A percentile compares a stretch with the other conserved stretches of the same genome.
Conservation (phyloP, 176 grass and related monocot species). For the Juncus effusus region DNA sequence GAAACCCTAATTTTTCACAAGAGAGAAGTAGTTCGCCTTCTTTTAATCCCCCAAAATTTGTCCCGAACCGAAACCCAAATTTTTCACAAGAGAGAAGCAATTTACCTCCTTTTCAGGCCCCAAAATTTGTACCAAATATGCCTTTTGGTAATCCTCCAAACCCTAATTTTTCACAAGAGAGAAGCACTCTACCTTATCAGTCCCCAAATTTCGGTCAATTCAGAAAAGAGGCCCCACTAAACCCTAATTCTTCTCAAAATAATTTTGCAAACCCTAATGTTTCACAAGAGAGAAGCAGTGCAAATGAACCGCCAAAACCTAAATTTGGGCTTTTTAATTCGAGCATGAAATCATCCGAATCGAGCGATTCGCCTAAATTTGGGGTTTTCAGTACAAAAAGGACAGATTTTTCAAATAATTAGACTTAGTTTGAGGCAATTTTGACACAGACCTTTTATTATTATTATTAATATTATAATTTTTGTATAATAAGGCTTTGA, state of each 20-base stretch:
- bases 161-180: not conserved
- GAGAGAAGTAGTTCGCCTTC: too few species aligned
- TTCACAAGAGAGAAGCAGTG: not conserved
- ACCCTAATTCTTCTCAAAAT: slow-evolving; percentile 17
- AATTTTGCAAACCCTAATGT: slow-evolving; percentile 2
- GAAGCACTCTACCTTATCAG: too few species aligned
- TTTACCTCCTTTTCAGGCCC: too few species aligned
- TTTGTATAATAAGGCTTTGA: not conserved
- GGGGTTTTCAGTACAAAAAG: slow-evolving; percentile 22
- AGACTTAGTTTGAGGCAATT: slow-evolving; percentile 12
- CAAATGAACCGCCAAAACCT: slow-evolving; percentile 9
- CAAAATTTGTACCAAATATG: not conserved
- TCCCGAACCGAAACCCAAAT: not conserved
- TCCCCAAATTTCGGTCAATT: slow-evolving; percentile 4
- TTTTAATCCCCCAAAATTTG: too few species aligned
- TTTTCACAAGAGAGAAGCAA: too few species aligned
- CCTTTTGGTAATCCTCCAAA: not conserved
- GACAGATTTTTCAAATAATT: slow-evolving; percentile 25
- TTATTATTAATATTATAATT: not conserved
- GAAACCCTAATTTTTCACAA: not conserved
- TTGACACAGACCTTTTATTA: too few species aligned
- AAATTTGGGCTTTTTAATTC: slow-evolving; percentile 29
- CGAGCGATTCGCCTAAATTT: slow-evolving; percentile 28
- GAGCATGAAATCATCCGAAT: slow-evolving; percentile 9
- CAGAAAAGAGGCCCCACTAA: slow-evolving; percentile 14